These are phyloP conservation scores for Stagonosporopsis chrysanthemi DNA, from an alignment of 2,329 filamentous ascomycete species.

Conservation along the genomic window DNA sequence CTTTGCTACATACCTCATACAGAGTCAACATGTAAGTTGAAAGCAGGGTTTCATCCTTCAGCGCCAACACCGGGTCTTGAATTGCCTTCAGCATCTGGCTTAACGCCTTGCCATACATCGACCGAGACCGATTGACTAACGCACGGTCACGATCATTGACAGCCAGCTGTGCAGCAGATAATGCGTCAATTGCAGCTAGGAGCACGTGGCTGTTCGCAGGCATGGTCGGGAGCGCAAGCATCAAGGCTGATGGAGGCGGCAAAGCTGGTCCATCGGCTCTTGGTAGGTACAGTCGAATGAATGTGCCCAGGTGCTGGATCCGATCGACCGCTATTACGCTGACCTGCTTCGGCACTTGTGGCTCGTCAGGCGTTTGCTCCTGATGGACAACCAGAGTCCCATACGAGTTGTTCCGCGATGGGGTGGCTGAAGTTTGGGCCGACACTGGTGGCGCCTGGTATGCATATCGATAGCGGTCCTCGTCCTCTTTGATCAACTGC, in stretches of 20 bases:
- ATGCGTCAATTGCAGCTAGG: conserved; percentile 42
- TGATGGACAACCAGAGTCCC: conserved; percentile 24
- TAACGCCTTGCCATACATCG: conserved; percentile 45
- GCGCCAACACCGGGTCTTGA: conserved; percentile 32
- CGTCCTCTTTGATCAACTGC: conserved; percentile 45
- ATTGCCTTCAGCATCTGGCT: conserved; percentile 43
- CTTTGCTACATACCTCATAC: conserved; percentile 36
- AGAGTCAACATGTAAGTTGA: conserved; percentile 47
- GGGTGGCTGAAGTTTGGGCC: conserved; percentile 1
- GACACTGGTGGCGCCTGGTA: conserved; percentile 27
- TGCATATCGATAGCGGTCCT: conserved; percentile 43
- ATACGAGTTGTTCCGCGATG: conserved; percentile 8
- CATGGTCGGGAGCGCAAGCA: conserved; percentile 42
- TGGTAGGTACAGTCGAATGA: conserved; percentile 44
- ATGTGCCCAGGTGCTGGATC: conserved; percentile 44
- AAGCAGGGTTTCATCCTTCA: conserved; percentile 46
- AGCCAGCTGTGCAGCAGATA: conserved; percentile 46
- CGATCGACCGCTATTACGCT: conserved; percentile 47
- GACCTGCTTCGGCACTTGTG: conserved; percentile 39
- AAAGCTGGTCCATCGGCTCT: conserved; percentile 37
- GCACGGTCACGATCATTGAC: conserved; percentile 39
- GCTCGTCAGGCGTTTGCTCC: conserved; percentile 25
- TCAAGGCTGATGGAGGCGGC: conserved; percentile 47
- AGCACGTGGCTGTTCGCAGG: conserved; percentile 43
- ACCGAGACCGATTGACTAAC: conserved; percentile 45